Base-by-base conservation (phyloP, 2,329 filamentous ascomycete genomes). In the Sporothrix pseudoabietina region DNA sequence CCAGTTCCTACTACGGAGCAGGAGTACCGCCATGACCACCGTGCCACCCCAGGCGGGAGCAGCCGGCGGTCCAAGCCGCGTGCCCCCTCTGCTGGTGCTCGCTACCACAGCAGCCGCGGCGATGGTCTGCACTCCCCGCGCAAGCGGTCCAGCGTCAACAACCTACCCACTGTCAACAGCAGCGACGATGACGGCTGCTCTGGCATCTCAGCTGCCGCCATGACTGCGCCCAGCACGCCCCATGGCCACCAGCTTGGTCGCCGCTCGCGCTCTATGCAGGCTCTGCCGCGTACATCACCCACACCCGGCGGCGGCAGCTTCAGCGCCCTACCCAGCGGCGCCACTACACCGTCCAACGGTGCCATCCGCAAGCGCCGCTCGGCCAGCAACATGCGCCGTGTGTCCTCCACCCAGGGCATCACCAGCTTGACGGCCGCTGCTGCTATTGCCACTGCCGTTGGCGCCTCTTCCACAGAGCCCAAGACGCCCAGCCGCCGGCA, bases 11-110 rank as follows among this genome's bases (percentile, higher is more conserved):
- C 41, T 39, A 57, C 70, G 70, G 39, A 72, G 57, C 32, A 66
- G 35, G 73, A 75, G 44, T 69, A 68, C 71, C 75, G 71, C 49
- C 72, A 71, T 30, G 77, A 75, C 55, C 75, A 75, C 55, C 75
- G 65, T 57, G 73, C 49, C 73, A 59, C 71, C 32, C 49, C 16
- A 30, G 47, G 59, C 61, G 44, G 47, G 55, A 68, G 70, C 74
- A 72, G 44, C 73, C 80, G 82, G 41, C 82, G 83, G 44, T 83
- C 84, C 14, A 85, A 85, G 70, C 86, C 87, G 0, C 83, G 84
- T 12, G 87, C 87, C 4, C 87, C 86, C 1, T 88, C 86, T 0
- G 86, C 86, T 0, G 87, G 87, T 2, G 85, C 87, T 19, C 82
- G 86, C 26, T 85, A 88, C 77, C 80, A 83, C 80, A 41, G 82